Base-by-base conservation (phyloP, 306 rosid species). In the Trifolium pratense region DNA sequence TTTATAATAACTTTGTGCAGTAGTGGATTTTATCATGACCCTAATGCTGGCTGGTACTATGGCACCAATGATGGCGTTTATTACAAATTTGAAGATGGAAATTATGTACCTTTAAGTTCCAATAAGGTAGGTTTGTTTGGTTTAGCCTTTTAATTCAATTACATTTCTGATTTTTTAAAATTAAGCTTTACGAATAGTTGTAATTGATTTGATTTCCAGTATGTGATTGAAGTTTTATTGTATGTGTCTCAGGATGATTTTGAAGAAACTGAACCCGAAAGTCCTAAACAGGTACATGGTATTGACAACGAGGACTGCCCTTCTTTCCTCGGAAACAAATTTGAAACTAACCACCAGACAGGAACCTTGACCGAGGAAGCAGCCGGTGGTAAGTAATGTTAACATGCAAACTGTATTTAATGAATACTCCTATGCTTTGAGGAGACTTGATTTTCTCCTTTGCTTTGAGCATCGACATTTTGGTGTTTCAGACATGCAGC, bases 11-110 rank as follows among this genome's bases (percentile, higher is more conserved):
- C 75, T 77, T 71, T 21, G 6, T 72, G 86, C 91, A 89, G 95
- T 77, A 88, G 88, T 74, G 98, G 96, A 74, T 91, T 91, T 87
- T 89, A 89, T 86, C 92, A 89, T 65, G 96, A 94, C 80, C 97
- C 94, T 43, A 83, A 42, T 66, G 97, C 90, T 46, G 96, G 96
- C 7, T 91, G 98, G 97, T 91, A 94, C 86, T 89, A 89, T 63
- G 88, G 90, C 79, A 84, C 84, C 69, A 80, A 61, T 12, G 97
- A 91, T 60, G 84, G 86, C 48, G 87, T 78, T 53, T 91, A 91
- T 71, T 94, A 91, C 83, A 91, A 89, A 67, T 91, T 88, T 53
- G 88, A 91, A 78, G 80, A 93, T 31, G 98, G 97, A 23, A 88
- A 80, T 76, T 94, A 94, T 84, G 97, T 89, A 49, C 94, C 67